Evolutionary conservation across 139 green algal genomes (phyloP).

Genomic region (Micractinium conductrix): DNA sequence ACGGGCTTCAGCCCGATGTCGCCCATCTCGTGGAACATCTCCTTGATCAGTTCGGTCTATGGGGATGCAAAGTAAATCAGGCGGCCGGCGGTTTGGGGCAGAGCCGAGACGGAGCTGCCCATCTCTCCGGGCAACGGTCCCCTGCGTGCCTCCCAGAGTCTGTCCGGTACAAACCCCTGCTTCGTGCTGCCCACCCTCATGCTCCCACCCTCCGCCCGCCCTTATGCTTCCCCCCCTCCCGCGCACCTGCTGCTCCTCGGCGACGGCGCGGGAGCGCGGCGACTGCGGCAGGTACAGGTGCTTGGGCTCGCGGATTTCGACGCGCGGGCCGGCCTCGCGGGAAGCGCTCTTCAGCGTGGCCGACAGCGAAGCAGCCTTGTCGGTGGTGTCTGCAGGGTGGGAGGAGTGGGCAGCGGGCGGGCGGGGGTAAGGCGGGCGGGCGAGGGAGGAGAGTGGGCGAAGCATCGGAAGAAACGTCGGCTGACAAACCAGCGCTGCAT

Average conservation of each 20-base stretch:
- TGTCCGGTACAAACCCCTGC: too few relatives aligned
- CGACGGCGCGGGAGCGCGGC: slow-evolving; percentile 32
- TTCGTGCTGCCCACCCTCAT: too few relatives aligned
- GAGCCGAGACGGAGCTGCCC: too few relatives aligned
- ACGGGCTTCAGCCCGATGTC: slow-evolving; percentile 79
- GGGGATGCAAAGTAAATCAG: too few relatives aligned
- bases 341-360: slow-evolving; percentile 34
- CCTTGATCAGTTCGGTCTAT: slow-evolving; percentile 47
- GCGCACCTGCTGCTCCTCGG: slow-evolving; percentile 29
- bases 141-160: too few relatives aligned
- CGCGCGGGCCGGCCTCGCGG: slow-evolving; percentile 29
- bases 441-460: too few relatives aligned
- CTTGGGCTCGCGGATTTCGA: slow-evolving; percentile 41
- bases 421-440: neutral
- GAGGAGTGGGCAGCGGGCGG: neutral
- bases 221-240: too few relatives aligned
- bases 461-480: neutral
- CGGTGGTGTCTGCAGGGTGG: slow-evolving; percentile 1
- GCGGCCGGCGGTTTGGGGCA: too few relatives aligned
- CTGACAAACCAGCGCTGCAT: neutral
- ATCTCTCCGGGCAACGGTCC: too few relatives aligned
- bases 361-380: slow-evolving; percentile 32
- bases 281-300: slow-evolving; percentile 51
- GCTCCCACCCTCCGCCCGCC: too few relatives aligned
- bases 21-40: slow-evolving; percentile 58